phyloP scores from a whole-genome alignment of 805 yeast genomes.

The Wickerhamiella sergipiensis region DNA sequence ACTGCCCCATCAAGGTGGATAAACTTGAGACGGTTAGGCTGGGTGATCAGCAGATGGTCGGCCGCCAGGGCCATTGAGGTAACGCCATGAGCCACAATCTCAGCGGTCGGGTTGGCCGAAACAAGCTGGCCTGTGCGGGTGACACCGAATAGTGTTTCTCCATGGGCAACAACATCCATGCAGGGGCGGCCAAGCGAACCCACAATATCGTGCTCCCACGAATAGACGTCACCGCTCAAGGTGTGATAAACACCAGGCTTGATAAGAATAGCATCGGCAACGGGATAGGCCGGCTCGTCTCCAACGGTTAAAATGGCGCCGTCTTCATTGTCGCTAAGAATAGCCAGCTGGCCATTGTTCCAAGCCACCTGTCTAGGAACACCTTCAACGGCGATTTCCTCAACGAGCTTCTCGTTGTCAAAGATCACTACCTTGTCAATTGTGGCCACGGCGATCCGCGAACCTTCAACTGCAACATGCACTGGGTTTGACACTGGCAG shows the following conservation, averaged over 20 bases:
- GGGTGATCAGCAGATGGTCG: conserved; percentile 63
- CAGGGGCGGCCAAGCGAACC: conserved; percentile 56
- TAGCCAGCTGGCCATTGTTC: neutral
- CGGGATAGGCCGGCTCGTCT: neutral
- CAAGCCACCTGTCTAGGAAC: neutral
- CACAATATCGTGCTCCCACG: neutral
- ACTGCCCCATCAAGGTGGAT: conserved; percentile 44
- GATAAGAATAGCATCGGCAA: neutral
- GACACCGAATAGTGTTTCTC: conserved; percentile 47
- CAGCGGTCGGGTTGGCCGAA: conserved; percentile 33
- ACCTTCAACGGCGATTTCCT: conserved; percentile 10
- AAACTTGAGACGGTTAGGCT: conserved; percentile 71
- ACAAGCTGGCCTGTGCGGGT: conserved; percentile 57
- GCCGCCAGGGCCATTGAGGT: conserved; percentile 62
- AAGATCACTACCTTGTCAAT: conserved; percentile 8
- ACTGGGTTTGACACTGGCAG: conserved; percentile 41
- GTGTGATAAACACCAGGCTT: conserved; percentile 3
- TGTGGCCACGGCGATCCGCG: conserved; percentile 43
- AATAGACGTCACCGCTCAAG: conserved; percentile 5
- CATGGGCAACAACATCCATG: conserved; percentile 25
- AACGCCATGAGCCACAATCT: conserved; percentile 41
- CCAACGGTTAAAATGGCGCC: neutral
- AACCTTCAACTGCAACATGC: conserved; percentile 55
- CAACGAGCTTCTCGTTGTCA: conserved; percentile 26
- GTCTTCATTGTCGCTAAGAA: neutral